Evolutionary conservation across 108 stramenopile species (phyloP).

Genomic region (Aurantiochytrium sp.): DNA sequence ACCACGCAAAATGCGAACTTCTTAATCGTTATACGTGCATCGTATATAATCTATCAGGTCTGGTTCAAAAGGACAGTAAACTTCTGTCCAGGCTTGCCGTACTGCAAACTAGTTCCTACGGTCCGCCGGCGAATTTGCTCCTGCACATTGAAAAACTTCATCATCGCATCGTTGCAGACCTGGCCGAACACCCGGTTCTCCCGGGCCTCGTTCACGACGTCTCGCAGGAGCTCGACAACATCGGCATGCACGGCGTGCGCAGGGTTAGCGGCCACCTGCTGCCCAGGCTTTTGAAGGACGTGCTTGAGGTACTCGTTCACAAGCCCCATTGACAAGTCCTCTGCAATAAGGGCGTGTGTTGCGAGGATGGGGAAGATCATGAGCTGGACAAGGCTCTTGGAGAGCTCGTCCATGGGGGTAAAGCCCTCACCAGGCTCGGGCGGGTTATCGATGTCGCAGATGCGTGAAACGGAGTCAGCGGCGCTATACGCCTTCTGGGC

Average conservation of each 20-base stretch:
- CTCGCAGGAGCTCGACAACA: not conserved
- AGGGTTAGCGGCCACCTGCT: not conserved
- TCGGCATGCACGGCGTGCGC: not conserved
- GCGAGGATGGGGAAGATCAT: not conserved
- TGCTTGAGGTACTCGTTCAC: not conserved
- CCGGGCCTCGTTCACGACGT: not conserved
- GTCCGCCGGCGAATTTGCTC: not conserved
- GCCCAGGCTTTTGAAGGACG: not conserved
- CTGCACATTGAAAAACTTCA: not conserved
- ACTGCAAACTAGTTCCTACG: not conserved
- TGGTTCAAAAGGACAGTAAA: not conserved
- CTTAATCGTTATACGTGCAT: not conserved
- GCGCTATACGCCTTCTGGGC: not conserved
- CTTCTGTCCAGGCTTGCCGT: not conserved
- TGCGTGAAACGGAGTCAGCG: not conserved
- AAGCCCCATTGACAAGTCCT: not conserved
- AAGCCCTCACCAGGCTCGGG: not conserved
- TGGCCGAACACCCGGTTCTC: not conserved
- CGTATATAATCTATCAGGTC: not conserved
- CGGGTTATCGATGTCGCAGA: not conserved
- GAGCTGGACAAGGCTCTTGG: not conserved
- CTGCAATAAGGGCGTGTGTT: not conserved
- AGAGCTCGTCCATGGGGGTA: not conserved
- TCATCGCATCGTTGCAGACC: not conserved
- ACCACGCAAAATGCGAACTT: not conserved